Evolutionary conservation across 768 basidiomycete genomes (phyloP), one percentile per base, ranked within the genome.

Genomic region (Calocybe gangraenosa): DNA sequence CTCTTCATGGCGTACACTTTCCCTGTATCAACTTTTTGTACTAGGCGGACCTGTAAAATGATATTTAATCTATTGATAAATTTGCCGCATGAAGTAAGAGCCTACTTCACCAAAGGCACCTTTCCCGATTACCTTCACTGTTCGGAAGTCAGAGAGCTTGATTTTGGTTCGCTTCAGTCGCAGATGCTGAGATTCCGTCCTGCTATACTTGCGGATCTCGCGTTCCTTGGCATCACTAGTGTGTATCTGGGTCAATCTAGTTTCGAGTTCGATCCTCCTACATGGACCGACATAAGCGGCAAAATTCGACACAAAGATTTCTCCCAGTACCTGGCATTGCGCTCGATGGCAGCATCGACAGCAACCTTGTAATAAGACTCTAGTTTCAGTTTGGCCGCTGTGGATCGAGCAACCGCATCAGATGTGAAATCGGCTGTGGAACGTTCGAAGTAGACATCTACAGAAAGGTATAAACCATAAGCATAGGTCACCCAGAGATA

Each of bases 1-100:
- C 93, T 96, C 77, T 99, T 99, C 95, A 99, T 98, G 28, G 95
- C 95, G 63, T 97, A 99, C 36, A 99, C 95, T 71, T 93, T 95
- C 42, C 88, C 92, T 1, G 95, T 97, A 61, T 98, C 95, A 43
- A 85, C 79, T 68, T 99, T 99, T 65, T 99, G 95, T 34, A 96
- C 93, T 34, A 99, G 72, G 45, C 95, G 82, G 28, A 97, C 93
- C 90, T 92, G 47, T 31, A 19, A 30, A 33, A 31, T 19, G 18
- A 37, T 28, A 28, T 6, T 28, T 28, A 11, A 28, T 28, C 25
- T 28, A 28, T 28, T 28, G 6, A 11, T 11, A 28, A n/a, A n/a
- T n/a, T n/a, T 28, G 25, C 25, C 22, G 40, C 37, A 8, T 28
- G 30, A 20, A 10, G 15, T 13, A 22, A 28, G 25, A 28, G 62